Conservation (phyloP, 106 monocot species). For the Posidonia australis region DNA sequence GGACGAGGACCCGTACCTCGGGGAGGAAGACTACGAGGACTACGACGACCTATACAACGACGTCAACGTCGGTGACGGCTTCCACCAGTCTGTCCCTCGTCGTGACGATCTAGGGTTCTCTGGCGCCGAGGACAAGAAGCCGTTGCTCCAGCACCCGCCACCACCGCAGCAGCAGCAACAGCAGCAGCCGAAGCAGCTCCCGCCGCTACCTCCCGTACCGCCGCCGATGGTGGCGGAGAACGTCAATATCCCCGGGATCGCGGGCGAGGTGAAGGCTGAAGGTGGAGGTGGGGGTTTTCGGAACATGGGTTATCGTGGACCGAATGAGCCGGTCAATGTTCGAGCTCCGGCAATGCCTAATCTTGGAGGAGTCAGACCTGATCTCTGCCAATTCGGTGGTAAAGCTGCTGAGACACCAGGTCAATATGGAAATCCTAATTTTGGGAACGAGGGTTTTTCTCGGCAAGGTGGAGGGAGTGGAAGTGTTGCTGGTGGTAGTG, state of each 20-base stretch:
- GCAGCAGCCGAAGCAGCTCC: background rate
- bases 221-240: background rate
- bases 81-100: slow-evolving; percentile 19
- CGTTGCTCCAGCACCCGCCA: background rate
- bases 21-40: slow-evolving; percentile 58
- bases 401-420: background rate
- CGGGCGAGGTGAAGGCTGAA: background rate
- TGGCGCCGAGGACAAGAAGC: background rate
- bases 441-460: slow-evolving; percentile 4
- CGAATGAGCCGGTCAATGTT: background rate
- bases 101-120: background rate
- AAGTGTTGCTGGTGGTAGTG: too few species aligned
- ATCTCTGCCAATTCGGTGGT: background rate
- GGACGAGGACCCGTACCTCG: slow-evolving; percentile 61
- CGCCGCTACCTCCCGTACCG: slow-evolving; percentile 7
- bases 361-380: background rate
- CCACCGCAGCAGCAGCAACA: slow-evolving; percentile 9
- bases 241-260: background rate
- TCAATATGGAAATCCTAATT: background rate
- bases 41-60: slow-evolving; percentile 90
- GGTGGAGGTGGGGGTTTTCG: background rate
- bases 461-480: background rate
- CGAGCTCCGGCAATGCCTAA: slow-evolving; percentile 2
- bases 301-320: background rate
- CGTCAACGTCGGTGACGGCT: slow-evolving; percentile 79